Base-by-base conservation (phyloP, 2,329 filamentous ascomycete species). In the Cyanodermella asteris region DNA sequence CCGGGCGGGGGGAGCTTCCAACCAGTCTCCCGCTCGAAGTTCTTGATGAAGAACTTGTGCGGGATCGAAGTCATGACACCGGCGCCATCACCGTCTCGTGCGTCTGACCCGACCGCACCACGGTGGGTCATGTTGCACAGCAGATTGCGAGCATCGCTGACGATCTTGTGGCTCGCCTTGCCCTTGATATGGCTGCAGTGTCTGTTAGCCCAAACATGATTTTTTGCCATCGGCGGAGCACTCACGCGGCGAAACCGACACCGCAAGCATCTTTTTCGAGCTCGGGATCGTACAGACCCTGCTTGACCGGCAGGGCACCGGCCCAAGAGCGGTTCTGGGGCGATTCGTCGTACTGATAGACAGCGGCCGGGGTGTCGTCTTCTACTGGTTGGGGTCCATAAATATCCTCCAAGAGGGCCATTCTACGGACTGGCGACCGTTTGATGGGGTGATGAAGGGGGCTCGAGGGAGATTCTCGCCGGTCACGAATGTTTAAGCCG, bases 51-150 rank as follows among this genome's bases (percentile, higher is more conserved):
- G 61, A 97, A 94, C 53, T 73, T 81, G 61, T 94, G 84, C 31
- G 87, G 87, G 43, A 97, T 91, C 31, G 82, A 93, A 38, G 84
- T 94, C 87, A 97, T 97, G 46, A 94, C 84, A 66, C 87, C 87
- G 42, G 87, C 87, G 50, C 87, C 87, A 49, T 97, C 87, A 48
- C 87, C 87, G 49, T 97, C 87, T 61, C 87, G 75, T 45, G 81
- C 81, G 60, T 97, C 87, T 32, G 87, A 94, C 40, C 87, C 87
- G 41, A 94, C 84, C 35, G 87, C 87, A 61, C 87, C 87, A 50
- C 87, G 75, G 61, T 97, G 87, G 62, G 87, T 94, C 87, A 97
- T 97, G 65, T 97, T 94, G 64, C 87, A 97, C 35, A 97, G 71
- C 33, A 97, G 63, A 53, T 82, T 91, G 37, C 78, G 75, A 38